Conservation (phyloP, 768 basidiomycete genomes). For the Xerocomus brunneocitrinus region DNA sequence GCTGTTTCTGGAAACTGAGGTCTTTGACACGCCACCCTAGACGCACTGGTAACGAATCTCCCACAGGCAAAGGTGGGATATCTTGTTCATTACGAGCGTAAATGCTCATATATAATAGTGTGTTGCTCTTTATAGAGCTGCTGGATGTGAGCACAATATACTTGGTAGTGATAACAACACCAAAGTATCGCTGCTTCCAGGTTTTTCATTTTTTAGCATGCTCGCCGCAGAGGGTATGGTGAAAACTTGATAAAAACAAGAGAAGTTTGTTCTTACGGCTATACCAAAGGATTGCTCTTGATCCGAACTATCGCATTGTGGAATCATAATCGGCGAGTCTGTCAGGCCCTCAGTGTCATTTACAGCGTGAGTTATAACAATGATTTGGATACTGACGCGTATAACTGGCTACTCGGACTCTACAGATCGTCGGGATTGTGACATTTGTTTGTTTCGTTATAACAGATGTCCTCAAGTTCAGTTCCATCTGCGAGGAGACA, state of each 20-base stretch:
- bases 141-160: conserved; percentile 1
- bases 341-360: neutral
- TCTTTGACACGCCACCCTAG: neutral
- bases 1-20: neutral
- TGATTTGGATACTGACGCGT: neutral
- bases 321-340: neutral
- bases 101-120: conserved; percentile 1
- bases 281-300: conserved; percentile 7
- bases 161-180: neutral
- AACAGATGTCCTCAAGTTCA: conserved; percentile 2
- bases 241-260: neutral
- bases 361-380: neutral
- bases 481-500: conserved; percentile 1
- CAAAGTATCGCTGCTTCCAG: neutral
- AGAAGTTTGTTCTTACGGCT: neutral
- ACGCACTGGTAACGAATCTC: neutral
- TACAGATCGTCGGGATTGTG: neutral
- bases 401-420: neutral
- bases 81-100: neutral
- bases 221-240: conserved; percentile 7
- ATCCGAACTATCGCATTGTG: conserved; percentile 10
- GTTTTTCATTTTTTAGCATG: conserved; percentile 5
- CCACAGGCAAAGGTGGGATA: neutral
- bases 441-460: conserved; percentile 4
- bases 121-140: conserved; percentile 1